phyloP scores from a whole-genome alignment of 306 rosid genomes.

The Senna tora region DNA sequence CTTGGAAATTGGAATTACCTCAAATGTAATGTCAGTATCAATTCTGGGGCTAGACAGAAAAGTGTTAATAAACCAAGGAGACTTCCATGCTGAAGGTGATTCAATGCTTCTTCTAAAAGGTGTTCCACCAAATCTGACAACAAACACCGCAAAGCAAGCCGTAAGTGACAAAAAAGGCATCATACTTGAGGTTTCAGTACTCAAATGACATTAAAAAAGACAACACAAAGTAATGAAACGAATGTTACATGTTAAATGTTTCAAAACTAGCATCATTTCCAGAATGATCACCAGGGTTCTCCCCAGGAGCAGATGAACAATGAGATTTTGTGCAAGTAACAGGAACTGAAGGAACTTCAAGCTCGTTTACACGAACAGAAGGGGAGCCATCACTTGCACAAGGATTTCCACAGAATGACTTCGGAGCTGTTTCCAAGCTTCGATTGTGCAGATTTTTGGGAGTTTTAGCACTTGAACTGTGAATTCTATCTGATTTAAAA shows the following conservation, averaged over 20 bases:
- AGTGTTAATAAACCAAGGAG: slow-evolving; percentile 87
- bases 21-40: slow-evolving; percentile 83
- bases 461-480: slow-evolving; percentile 46
- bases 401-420: slow-evolving; percentile 40
- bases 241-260: slow-evolving; percentile 67
- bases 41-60: slow-evolving; percentile 73
- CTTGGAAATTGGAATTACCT: slow-evolving; percentile 56
- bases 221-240: slow-evolving; percentile 6
- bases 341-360: slow-evolving; percentile 50
- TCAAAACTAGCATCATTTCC: slow-evolving; percentile 54
- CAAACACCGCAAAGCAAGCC: slow-evolving; percentile 25
- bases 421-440: slow-evolving; percentile 39
- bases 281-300: slow-evolving; percentile 46
- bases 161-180: neutral
- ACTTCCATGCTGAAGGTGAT: slow-evolving; percentile 97
- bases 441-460: slow-evolving; percentile 41
- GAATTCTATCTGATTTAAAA: slow-evolving; percentile 48
- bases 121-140: slow-evolving; percentile 72
- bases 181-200: slow-evolving; percentile 1
- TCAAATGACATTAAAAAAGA: slow-evolving; percentile 2
- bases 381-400: slow-evolving; percentile 56
- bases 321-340: slow-evolving; percentile 50
- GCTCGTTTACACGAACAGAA: slow-evolving; percentile 50
- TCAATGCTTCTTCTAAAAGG: slow-evolving; percentile 90
- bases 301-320: slow-evolving; percentile 50